Conservation (phyloP, 768 basidiomycete genomes). For the Calvatia gigantea region DNA sequence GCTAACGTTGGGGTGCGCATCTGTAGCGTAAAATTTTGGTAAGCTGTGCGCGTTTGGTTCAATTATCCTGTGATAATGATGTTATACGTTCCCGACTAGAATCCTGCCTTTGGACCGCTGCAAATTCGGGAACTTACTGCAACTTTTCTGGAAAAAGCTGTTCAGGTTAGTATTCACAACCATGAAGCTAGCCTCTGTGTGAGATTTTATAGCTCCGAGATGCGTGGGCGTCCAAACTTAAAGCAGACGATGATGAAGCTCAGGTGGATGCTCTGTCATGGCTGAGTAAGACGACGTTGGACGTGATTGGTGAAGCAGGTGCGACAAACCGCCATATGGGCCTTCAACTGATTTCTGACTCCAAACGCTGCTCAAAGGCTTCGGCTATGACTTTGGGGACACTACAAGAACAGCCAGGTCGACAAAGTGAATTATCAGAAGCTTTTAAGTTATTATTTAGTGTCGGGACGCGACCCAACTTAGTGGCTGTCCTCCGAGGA, state of each 20-base stretch:
- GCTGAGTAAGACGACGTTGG: conserved; percentile 8
- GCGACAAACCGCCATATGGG: neutral
- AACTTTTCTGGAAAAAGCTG: conserved; percentile 50
- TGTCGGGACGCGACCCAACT: conserved; percentile 33
- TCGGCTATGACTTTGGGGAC: conserved; percentile 28
- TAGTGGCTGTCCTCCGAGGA: conserved; percentile 27
- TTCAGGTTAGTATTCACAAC: conserved; percentile 31
- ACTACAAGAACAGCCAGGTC: conserved; percentile 16
- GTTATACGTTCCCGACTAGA: conserved; percentile 29
- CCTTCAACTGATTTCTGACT: too few relatives aligned
- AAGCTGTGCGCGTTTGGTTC: neutral
- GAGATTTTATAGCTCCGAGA: conserved; percentile 41
- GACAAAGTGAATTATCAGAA: conserved; percentile 46
- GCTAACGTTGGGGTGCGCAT: too few relatives aligned
- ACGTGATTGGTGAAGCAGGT: conserved; percentile 13
- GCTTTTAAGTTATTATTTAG: conserved; percentile 51
- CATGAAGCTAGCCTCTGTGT: neutral
- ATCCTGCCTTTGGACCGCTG: conserved; percentile 59
- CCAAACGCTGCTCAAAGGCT: conserved; percentile 15
- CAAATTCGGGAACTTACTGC: conserved; percentile 54
- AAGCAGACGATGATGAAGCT: conserved; percentile 19
- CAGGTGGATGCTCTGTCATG: conserved; percentile 45
- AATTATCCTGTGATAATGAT: neutral
- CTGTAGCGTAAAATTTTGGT: conserved; percentile 40
- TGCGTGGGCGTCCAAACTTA: conserved; percentile 34